Evolutionary conservation across 176 grass and related monocot species (phyloP).

Genomic region (Oryza rufipogon): DNA sequence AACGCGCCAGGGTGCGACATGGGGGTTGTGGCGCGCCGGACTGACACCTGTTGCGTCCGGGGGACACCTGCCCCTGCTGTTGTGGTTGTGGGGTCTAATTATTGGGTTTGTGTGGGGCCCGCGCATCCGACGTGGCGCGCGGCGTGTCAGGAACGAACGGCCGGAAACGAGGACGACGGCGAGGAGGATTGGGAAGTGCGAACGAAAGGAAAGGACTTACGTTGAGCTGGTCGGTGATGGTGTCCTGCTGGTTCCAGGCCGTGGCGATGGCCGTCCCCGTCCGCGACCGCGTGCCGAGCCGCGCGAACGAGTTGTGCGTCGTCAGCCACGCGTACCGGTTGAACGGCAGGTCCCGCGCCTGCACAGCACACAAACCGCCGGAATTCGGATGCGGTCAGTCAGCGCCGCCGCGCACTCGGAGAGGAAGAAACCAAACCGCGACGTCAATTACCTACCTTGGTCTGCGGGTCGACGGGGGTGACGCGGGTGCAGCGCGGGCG

Average conservation of each 20-base stretch:
- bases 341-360: constrained; percentile 73
- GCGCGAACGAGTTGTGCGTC: constrained; percentile 95
- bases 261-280: constrained; percentile 57
- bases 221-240: constrained; percentile 80
- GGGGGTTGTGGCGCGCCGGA: too few species aligned
- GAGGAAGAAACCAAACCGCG: not conserved
- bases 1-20: not conserved
- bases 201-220: constrained; percentile 35
- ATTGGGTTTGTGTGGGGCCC: too few species aligned
- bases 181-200: too few species aligned
- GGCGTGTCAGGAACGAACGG: too few species aligned
- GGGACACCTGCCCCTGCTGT: not conserved
- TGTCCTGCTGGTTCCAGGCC: constrained; percentile 86
- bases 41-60: constrained; percentile 1
- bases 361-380: not conserved
- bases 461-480: constrained; percentile 73
- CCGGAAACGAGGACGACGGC: too few species aligned
- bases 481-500: constrained; percentile 80
- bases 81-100: too few species aligned
- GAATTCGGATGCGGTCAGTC: not conserved
- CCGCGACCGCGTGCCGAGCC: constrained; percentile 60
- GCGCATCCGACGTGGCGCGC: too few species aligned
- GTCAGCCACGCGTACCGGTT: constrained; percentile 96
- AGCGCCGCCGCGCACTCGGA: not conserved
- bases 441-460: constrained; percentile 34